Evolutionary conservation across 2,329 filamentous ascomycete genomes (phyloP), one percentile per base, ranked within the genome.

Genomic region (Thelonectria rubi): DNA sequence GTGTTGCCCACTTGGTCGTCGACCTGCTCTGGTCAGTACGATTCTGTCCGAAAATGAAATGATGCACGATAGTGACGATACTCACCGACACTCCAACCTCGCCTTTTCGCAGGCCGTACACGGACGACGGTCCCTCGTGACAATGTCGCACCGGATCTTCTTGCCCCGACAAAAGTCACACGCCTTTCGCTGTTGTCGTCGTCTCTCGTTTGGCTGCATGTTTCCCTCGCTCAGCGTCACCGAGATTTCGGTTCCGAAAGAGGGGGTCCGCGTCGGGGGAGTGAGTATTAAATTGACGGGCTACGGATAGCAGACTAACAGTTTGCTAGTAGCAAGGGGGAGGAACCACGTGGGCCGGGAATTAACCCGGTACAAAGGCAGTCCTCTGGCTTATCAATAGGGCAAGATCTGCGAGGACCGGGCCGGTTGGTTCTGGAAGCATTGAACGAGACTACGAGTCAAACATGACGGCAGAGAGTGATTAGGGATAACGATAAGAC

Each of bases 171-270:
- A 71, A 6, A 72, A 47, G 6, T 71, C 69, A 45, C 69, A 71
- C 24, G 69, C 69, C 39, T 71, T 71, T 17, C 69, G 66, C 51
- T 71, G 69, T 39, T 71, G 69, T 7, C 69, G 1, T 78, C 83
- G 64, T 17, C 40, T 26, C 40, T 60, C 52, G 9, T 51, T 52
- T 15, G 52, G 50, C 50, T 55, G 47, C 52, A 56, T 60, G 9
- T 32, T 48, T 34, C 20, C 42, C 15, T 21, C 26, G 43, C 37
- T 12, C 11, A n/a, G 43, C 26, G 20, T 32, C 8, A 30, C 14
- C 26, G 26, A n/a, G 30, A 46, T 21, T 18, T 54, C 50, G 55
- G 53, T 56, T 56, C 53, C 37, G 39, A 50, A 15, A 8, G 37
- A 15, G 46, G 30, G 24, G 46, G n/a, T 4, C 14, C 17, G 34